These are phyloP conservation scores for Russula brevipes DNA, from an alignment of 768 basidiomycete genomes.

Conservation along the genomic window DNA sequence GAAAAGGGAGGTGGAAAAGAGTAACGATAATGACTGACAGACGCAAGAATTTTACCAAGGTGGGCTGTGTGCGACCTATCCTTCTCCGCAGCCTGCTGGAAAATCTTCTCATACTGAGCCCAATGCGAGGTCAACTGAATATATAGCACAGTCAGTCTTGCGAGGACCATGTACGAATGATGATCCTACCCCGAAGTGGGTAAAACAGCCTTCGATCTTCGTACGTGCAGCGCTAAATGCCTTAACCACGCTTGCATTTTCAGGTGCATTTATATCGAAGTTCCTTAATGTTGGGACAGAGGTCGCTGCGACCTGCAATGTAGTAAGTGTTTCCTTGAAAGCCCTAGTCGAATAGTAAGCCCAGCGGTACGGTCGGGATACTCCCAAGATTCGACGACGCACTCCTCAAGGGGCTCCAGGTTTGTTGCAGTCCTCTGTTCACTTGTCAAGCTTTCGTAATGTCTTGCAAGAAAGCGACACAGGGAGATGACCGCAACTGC, in stretches of 20 bases:
- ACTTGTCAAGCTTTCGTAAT: conserved; percentile 15
- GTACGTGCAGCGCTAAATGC: conserved; percentile 6
- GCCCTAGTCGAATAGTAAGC: conserved; percentile 1
- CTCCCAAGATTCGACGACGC: neutral
- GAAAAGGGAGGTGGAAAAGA: neutral
- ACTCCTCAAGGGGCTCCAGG: conserved; percentile 20
- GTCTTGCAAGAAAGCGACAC: conserved; percentile 20
- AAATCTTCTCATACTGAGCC: conserved; percentile 17
- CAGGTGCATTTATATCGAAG: conserved; percentile 12
- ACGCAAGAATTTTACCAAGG: conserved; percentile 11
- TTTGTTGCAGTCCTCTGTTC: conserved; percentile 16
- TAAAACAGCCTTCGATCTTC: conserved; percentile 14
- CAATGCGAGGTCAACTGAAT: conserved; percentile 11
- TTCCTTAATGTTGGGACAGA: neutral
- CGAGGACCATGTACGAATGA: neutral
- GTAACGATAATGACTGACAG: conserved; percentile 4
- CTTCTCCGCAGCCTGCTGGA: conserved; percentile 19
- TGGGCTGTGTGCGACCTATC: conserved; percentile 14
- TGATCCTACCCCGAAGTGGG: conserved; percentile 14
- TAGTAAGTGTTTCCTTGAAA: conserved; percentile 8
- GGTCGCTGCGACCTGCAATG: conserved; percentile 9
- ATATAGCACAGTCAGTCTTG: neutral
- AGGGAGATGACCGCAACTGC: conserved; percentile 19
- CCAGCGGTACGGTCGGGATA: neutral
- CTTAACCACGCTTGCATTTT: neutral